These are phyloP conservation scores for Tetradesmus lagerheimii DNA, from an alignment of 139 green algal species.

Conservation along the genomic window DNA sequence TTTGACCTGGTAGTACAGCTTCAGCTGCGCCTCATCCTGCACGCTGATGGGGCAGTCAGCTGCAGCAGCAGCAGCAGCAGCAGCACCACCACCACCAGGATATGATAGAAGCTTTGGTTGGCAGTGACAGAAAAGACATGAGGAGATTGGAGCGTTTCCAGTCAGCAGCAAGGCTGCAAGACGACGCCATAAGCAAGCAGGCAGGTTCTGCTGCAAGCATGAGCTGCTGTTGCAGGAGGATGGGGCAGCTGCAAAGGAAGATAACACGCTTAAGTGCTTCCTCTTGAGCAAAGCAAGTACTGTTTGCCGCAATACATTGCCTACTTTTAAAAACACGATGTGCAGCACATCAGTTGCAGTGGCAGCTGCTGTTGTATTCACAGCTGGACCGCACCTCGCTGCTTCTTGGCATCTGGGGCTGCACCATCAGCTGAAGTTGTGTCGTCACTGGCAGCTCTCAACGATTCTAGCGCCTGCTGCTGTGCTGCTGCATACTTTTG, in stretches of 20 bases:
- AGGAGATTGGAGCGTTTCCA: no score
- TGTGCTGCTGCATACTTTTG: slow-evolving; percentile 39
- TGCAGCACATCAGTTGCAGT: not conserved
- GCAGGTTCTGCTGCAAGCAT: no score
- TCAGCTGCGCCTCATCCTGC: slow-evolving; percentile 63
- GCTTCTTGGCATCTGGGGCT: slow-evolving; percentile 37
- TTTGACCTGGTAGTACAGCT: slow-evolving; percentile 62
- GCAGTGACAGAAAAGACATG: no score
- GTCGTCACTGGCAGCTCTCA: not conserved
- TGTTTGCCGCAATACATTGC: no score
- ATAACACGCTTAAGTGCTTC: no score
- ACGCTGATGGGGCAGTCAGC: slow-evolving; percentile 36
- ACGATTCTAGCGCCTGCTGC: slow-evolving; percentile 30
- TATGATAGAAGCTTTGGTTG: no score
- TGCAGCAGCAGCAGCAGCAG: not conserved
- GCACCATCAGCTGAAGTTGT: slow-evolving; percentile 9
- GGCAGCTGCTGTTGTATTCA: not conserved
- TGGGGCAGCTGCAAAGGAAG: no score
- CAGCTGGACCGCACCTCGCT: not conserved
- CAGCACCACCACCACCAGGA: not conserved
- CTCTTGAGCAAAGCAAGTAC: no score
- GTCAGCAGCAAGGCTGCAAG: no score
- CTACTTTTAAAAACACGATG: no score
- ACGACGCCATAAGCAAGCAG: no score
- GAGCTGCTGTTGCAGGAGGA: no score